Base-by-base conservation (phyloP, 2,329 filamentous ascomycete genomes). In the Sporothrix humicola region DNA sequence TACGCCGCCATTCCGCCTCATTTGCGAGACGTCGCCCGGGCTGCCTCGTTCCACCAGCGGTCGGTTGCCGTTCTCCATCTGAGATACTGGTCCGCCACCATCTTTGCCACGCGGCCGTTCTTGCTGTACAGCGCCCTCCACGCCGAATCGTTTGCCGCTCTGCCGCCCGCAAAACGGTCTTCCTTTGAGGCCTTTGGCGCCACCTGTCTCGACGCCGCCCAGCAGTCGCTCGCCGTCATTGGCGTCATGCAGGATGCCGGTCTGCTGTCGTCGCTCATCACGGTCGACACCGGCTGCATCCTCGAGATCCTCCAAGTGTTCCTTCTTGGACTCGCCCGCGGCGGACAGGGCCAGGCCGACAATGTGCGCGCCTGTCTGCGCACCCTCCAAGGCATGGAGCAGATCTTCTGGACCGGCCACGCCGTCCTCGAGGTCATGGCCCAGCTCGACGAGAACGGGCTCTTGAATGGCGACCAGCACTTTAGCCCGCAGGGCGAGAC, bases 71-170 rank as follows among this genome's bases (percentile, higher is more conserved):
- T 78, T 4, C 73, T 79, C 26, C 78, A 78, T 23, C 73, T 78
- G 26, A 75, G 77, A 8, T 78, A 77, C 74, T 78, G 76, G 76
- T 76, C 75, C 72, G 70, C 73, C 31, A 71, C 74, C 37, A 69
- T 78, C 10, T 77, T 77, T 44, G 76, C 76, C 50, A 78, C 77
- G 0, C 76, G 77, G 1, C 85, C 88, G 42, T 79, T 79, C 50
- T 68, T 79, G 50, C 74, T 79, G 1, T 78, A 79, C 63, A 74
- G 69, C 17, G 77, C 76, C 1, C 71, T 77, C 17, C 74, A 77
- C 26, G 44, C 72, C 9, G 66, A 69, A 1, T 71, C 74, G 15
- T 37, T 75, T 12, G 69, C 73, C 12, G 46, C 70, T 9, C 73
- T 74, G 46, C 72, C 76, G 12, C 20, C 70, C 1, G 46, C 74